These are phyloP conservation scores for Dunaliella primolecta DNA, from an alignment of 139 green algal genomes.

Conservation along the genomic window DNA sequence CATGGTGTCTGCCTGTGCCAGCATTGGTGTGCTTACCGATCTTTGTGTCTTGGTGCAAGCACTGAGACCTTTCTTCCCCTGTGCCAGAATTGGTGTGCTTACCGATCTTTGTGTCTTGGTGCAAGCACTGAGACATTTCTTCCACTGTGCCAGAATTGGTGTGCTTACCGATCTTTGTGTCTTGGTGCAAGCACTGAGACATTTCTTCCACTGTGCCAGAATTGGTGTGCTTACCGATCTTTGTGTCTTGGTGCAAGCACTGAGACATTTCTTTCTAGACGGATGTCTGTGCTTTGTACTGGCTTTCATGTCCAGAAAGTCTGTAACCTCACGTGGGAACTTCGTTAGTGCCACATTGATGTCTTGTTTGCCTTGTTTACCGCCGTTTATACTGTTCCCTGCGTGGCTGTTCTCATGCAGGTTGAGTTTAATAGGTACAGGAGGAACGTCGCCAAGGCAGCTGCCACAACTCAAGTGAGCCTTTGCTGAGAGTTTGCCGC, in stretches of 20 bases:
- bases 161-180: neutral
- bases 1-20: neutral
- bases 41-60: neutral
- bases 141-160: neutral
- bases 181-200: neutral
- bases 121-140: no score
- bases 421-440: neutral
- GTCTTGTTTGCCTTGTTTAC: neutral
- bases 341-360: neutral
- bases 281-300: no score
- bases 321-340: no score
- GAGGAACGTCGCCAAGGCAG: neutral
- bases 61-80: no score
- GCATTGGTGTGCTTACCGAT: neutral
- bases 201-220: neutral
- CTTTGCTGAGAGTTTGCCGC: no score
- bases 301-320: no score
- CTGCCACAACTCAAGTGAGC: neutral
- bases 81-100: neutral
- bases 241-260: neutral
- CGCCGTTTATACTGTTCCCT: neutral
- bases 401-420: neutral
- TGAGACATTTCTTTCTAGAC: no score
- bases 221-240: neutral
- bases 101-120: neutral